Evolutionary conservation across 2,329 filamentous ascomycete genomes (phyloP).

Genomic region (Botrytis porri): DNA sequence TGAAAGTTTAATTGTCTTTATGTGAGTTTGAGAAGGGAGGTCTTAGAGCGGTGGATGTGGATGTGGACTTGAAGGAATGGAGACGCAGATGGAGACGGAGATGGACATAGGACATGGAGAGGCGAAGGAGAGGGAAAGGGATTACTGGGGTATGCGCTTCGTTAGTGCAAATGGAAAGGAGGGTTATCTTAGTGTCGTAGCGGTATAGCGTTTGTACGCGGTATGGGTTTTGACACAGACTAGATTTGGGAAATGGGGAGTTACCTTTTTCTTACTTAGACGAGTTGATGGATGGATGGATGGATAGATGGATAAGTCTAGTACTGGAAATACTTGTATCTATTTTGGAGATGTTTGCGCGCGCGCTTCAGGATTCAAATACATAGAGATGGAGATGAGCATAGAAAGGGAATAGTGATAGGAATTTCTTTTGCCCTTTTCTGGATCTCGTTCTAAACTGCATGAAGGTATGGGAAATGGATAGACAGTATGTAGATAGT

Average conservation of each 20-base stretch:
- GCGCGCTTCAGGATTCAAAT: neutral
- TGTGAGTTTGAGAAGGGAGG: neutral
- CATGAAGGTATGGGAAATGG: neutral
- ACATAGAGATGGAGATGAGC: too few relatives aligned
- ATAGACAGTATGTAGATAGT: neutral
- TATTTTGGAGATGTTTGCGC: neutral
- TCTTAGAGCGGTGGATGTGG: neutral
- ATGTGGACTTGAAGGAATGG: neutral
- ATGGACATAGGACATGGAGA: neutral
- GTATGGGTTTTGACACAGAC: too few relatives aligned
- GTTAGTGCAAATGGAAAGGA: neutral
- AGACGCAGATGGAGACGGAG: neutral
- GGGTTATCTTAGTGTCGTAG: neutral
- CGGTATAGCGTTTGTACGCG: neutral
- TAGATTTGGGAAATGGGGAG: neutral
- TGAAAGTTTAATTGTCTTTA: neutral
- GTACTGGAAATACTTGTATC: neutral
- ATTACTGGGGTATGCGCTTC: neutral
- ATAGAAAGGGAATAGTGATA: neutral
- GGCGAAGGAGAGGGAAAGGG: neutral
- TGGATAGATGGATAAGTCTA: too few relatives aligned
- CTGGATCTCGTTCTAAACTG: neutral
- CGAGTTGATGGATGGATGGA: neutral
- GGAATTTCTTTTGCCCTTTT: fast-evolving
- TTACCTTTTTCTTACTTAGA: too few relatives aligned